These are phyloP conservation scores for Fraxinus dipetala DNA, from an alignment of 305 asterid genomes.

Conservation along the genomic window DNA sequence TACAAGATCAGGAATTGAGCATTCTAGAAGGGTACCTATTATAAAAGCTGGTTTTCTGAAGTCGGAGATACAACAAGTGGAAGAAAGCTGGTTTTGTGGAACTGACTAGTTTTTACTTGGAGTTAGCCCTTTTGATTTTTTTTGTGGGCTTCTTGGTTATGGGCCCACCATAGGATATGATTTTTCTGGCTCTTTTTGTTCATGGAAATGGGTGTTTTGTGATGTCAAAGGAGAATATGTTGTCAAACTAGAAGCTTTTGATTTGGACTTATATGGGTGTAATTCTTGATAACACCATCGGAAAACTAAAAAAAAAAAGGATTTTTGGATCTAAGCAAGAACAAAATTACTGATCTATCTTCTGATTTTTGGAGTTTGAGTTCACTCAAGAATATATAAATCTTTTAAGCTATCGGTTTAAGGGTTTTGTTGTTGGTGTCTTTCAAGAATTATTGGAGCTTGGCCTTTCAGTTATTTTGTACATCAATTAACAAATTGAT, in stretches of 20 bases:
- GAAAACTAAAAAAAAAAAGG: conserved; percentile 48
- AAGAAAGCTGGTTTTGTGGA: too few relatives aligned
- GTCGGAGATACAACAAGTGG: too few relatives aligned
- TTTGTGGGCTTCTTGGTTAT: conserved; percentile 18
- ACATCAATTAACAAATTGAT: too few relatives aligned
- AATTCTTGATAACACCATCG: conserved; percentile 78
- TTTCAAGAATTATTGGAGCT: conserved; percentile 55
- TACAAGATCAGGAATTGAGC: too few relatives aligned
- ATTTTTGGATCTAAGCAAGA: conserved; percentile 75
- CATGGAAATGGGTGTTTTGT: conserved; percentile 73
- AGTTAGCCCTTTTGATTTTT: too few relatives aligned
- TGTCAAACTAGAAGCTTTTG: conserved; percentile 48
- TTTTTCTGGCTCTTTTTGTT: conserved; percentile 61
- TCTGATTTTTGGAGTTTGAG: conserved; percentile 94
- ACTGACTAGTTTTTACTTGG: too few relatives aligned
- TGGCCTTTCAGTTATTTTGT: too few relatives aligned
- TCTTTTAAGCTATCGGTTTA: conserved; percentile 61
- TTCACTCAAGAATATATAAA: conserved; percentile 55
- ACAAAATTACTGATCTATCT: conserved; percentile 58
- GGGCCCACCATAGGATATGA: conserved; percentile 49
- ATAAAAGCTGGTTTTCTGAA: too few relatives aligned
- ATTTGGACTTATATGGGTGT: conserved; percentile 67
- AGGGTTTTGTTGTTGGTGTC: conserved; percentile 62
- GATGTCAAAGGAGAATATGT: conserved; percentile 52
- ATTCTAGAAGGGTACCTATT: too few relatives aligned